Base-by-base conservation (phyloP, 768 basidiomycete genomes). In the Pholiota conissans region DNA sequence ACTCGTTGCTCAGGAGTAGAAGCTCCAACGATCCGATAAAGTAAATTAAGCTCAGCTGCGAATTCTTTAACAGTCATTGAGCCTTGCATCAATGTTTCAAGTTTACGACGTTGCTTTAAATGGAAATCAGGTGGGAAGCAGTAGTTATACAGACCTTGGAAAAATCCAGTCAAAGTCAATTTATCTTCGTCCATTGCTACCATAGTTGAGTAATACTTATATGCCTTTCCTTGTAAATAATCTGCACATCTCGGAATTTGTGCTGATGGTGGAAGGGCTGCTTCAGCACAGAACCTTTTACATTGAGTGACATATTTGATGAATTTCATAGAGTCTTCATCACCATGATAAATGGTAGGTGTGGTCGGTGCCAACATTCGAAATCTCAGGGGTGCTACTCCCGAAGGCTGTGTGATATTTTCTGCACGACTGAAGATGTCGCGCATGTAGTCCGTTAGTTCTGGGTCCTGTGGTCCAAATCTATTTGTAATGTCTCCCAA, bases 71-170 rank as follows among this genome's bases (percentile, higher is more conserved):
- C 71, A 0, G 61, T 65, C 9, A 63, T 66, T 1, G 67, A 49
- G 1, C 64, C 56, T 47, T 79, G 76, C 1, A 42, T 53, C 6
- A 54, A 60, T 0, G 48, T 32, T 0, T 61, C 40, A 0, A 79
- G 59, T 18, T 69, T 67, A 5, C 66, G 57, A 0, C 65, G 29
- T 53, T 71, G 72, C 16, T 69, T 49, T 6, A 64, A 35, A 0
- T 62, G 29, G 42, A 66, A 76, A 34, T 73, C 62, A 0, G 67
- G 48, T 0, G 75, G 75, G 58, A 75, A 76, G 32, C 68, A 73
- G 20, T 67, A 66, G 32, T 74, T 67, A 39, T 70, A 76, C 2
- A 76, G 28, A 22, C 56, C 70, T 3, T 45, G 28, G 39, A 74
- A 72, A 58, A 75, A 74, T 4, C 61, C 30, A 2, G 58, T 24